These are phyloP conservation scores for Insectozyma bohioensis DNA, from an alignment of 1,139 yeast species.

Conservation along the genomic window DNA sequence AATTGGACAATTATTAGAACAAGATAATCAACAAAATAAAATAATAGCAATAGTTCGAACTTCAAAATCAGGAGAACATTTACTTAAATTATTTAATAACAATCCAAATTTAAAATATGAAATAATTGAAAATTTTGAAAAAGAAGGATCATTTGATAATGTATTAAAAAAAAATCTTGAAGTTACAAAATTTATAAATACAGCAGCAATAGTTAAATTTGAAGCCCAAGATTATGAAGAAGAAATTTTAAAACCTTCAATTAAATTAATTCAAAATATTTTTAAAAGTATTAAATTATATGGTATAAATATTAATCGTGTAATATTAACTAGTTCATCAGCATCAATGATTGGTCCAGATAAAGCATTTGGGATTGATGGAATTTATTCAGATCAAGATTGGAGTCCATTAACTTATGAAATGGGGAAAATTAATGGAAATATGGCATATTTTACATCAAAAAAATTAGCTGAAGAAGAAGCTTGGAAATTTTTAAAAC, in stretches of 20 bases:
- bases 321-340: constrained; percentile 31
- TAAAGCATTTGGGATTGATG: constrained; percentile 11
- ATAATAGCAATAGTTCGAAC: constrained; percentile 64
- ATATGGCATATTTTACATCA: constrained; percentile 20
- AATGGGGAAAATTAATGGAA: constrained; percentile 12
- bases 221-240: constrained; percentile 22
- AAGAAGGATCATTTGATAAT: constrained; percentile 50
- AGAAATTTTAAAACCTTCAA: constrained; percentile 22
- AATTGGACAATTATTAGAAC: constrained; percentile 25
- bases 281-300: constrained; percentile 21
- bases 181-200: constrained; percentile 53
- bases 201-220: constrained; percentile 26
- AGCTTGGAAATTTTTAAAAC: constrained; percentile 24
- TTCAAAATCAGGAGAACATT: constrained; percentile 43
- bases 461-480: constrained; percentile 26
- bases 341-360: constrained; percentile 20
- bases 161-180: constrained; percentile 47
- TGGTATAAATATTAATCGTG: constrained; percentile 25
- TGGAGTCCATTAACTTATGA: constrained; percentile 32
- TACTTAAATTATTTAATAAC: constrained; percentile 24
- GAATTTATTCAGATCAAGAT: constrained; percentile 20
- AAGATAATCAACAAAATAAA: constrained; percentile 39
- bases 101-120: constrained; percentile 25
- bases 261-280: constrained; percentile 26
- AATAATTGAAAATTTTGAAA: constrained; percentile 51